A percentile compares a stretch with the other conserved stretches of the same genome.
These are phyloP conservation scores for Begonia fuchsioides DNA, from an alignment of 306 rosid genomes.

Conservation along the genomic window DNA sequence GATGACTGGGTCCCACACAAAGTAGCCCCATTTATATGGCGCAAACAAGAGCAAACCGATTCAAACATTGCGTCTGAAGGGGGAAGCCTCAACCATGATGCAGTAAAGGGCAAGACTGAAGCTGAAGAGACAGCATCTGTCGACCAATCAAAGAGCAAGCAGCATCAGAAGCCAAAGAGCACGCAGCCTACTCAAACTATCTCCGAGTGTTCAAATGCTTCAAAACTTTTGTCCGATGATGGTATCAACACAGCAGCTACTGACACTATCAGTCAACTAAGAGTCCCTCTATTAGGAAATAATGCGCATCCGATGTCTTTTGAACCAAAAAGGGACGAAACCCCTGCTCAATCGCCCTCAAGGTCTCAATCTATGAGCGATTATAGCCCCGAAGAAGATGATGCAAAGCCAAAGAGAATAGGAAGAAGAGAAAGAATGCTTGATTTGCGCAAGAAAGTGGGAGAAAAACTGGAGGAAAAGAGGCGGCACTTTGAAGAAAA, in stretches of 20 bases:
- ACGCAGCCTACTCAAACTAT: constrained; percentile 18
- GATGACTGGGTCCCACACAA: constrained; percentile 71
- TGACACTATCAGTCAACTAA: constrained; percentile 21
- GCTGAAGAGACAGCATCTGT: constrained; percentile 18
- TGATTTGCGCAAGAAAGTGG: constrained; percentile 66
- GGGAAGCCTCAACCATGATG: constrained; percentile 15
- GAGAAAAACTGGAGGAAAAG: constrained; percentile 81
- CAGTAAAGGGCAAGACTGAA: constrained; percentile 22
- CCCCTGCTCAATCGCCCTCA: constrained; percentile 16
- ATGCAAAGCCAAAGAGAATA: constrained; percentile 32
- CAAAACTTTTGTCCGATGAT: constrained; percentile 12
- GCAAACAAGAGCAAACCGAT: constrained; percentile 46
- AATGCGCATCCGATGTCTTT: constrained; percentile 18
- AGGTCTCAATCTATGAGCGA: constrained; percentile 9
- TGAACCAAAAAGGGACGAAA: constrained; percentile 19
- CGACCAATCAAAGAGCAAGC: constrained; percentile 21
- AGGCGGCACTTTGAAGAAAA: constrained; percentile 68
- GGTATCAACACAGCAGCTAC: constrained; percentile 8
- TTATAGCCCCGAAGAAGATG: constrained; percentile 27
- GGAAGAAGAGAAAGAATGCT: constrained; percentile 69
- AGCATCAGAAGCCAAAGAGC: constrained; percentile 7
- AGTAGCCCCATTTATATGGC: constrained; percentile 74
- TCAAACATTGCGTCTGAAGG: constrained; percentile 18
- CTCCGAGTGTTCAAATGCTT: constrained; percentile 27
- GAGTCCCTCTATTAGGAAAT: constrained; percentile 32